phyloP scores from a whole-genome alignment of 495 filamentous ascomycete genomes.

The Penicillium nucicola region DNA sequence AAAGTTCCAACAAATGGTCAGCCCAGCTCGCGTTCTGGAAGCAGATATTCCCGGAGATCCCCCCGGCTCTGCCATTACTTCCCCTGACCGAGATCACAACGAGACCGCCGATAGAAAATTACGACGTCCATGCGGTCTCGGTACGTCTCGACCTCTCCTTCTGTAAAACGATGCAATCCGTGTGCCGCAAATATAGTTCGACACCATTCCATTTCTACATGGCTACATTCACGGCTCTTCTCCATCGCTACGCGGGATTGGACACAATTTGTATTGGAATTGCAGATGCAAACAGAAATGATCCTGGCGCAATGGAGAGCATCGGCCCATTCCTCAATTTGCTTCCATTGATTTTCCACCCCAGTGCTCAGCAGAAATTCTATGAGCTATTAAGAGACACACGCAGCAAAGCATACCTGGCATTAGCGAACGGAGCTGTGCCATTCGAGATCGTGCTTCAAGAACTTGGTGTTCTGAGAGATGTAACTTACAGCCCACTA shows the following conservation, averaged over 20 bases:
- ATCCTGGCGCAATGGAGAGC: constrained; percentile 14
- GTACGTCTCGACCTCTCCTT: too few relatives aligned
- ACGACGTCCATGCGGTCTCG: too few relatives aligned
- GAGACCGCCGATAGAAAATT: too few relatives aligned
- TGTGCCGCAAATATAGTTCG: too few relatives aligned
- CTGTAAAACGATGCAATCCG: not conserved
- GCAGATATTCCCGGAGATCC: too few relatives aligned
- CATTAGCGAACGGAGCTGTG: constrained; percentile 24
- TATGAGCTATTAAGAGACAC: constrained; percentile 7
- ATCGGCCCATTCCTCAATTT: constrained; percentile 48
- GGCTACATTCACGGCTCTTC: constrained; percentile 17
- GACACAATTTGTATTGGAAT: constrained; percentile 40
- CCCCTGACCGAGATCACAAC: too few relatives aligned
- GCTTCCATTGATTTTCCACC: constrained; percentile 38
- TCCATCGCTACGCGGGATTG: constrained; percentile 12
- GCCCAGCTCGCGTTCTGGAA: too few relatives aligned
- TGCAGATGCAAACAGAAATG: constrained; percentile 32
- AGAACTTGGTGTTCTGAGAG: constrained; percentile 23
- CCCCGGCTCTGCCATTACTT: too few relatives aligned
- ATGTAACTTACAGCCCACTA: constrained; percentile 21
- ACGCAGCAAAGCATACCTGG: constrained; percentile 14
- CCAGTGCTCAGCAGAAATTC: constrained; percentile 8
- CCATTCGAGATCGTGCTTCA: constrained; percentile 42
- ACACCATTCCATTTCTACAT: constrained; percentile 36
- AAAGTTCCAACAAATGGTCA: too few relatives aligned